phyloP scores from a whole-genome alignment of 139 green algal species.

The Haematococcus lacustris region DNA sequence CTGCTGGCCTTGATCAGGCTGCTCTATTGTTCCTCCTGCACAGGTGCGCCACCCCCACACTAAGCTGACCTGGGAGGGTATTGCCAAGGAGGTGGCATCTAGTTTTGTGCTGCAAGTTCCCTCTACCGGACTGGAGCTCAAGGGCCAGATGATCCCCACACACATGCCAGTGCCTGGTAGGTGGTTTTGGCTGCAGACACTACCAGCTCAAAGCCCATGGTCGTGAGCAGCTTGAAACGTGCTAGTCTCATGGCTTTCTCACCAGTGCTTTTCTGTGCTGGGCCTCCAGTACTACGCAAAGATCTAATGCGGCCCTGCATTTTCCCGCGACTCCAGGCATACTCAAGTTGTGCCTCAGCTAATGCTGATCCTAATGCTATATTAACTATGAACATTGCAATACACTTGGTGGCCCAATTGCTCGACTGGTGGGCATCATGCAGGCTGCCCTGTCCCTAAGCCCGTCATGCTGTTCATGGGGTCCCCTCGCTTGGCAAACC shows the following conservation, averaged over 20 bases:
- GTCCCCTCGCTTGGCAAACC: slow-evolving; percentile 22
- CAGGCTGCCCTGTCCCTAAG: background rate
- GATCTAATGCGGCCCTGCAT: no score
- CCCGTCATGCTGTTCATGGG: slow-evolving; percentile 32
- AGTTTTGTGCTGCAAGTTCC: slow-evolving; percentile 16
- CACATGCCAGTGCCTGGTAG: slow-evolving; percentile 11
- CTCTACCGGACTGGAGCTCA: slow-evolving; percentile 13
- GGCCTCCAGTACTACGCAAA: no score
- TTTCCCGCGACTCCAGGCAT: no score
- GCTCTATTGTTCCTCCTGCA: background rate
- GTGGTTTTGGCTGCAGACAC: background rate
- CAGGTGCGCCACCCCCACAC: slow-evolving; percentile 25
- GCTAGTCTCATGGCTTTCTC: no score
- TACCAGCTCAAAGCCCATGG: slow-evolving; percentile 3
- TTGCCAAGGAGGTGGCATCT: slow-evolving; percentile 7
- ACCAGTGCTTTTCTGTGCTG: no score
- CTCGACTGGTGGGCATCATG: no score
- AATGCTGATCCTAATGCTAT: no score
- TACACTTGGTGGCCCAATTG: no score
- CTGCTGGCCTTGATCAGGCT: no score
- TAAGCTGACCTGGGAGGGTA: slow-evolving; percentile 11
- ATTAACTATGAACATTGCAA: no score
- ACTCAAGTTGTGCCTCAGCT: no score
- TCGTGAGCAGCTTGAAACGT: no score
- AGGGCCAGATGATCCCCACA: slow-evolving; percentile 38